Base-by-base conservation (phyloP, 805 yeast genomes). In the Cephaloascus albidus region DNA sequence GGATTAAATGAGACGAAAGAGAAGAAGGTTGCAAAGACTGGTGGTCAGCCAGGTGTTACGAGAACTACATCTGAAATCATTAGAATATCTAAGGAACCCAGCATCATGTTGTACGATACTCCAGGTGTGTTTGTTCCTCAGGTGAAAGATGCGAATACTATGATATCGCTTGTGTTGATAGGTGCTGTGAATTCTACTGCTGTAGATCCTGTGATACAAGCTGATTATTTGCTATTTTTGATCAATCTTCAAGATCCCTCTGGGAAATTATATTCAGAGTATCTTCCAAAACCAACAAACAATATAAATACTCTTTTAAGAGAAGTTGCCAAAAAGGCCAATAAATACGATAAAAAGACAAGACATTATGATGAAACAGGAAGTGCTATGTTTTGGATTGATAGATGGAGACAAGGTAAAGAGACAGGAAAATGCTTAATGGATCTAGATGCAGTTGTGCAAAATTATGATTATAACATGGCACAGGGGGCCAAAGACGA, bases 61-160 rank as follows among this genome's bases (percentile, higher is more conserved):
- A 63, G 86, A 39, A 71, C 72, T 20, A 78, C 95, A 0, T 79
- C 90, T 39, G 90, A 84, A 44, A 68, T 81, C 39, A 85, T 93
- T 30, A 63, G 81, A 40, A 67, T 93, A 12, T 61, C 70, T 34
- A 58, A 63, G 10, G 68, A 68, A 20, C 89, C 93, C 0, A 78
- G 76, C 27, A 71, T 90, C 2, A 70, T 77, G 42, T 64, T 89
- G 5, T 77, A 84, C 48, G 98, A 93, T 54, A 85, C 97, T 0
- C 98, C 98, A 0, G 98, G 98, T 1, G 89, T 93, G 3, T 76
- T 86, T 41, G 58, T 87, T 10, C 97, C 98, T 0, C 75, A 77
- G 17, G 84, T 79, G 8, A 70, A 72, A 36, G 71, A 73, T 43
- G 55, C 72, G 3, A 76, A 78, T 44, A 76, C 87, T 1, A 85